A percentile compares a stretch with the other conserved stretches of the same genome.
Evolutionary conservation across 2,329 filamentous ascomycete genomes (phyloP).

Genomic region (Aureobasidium lini): DNA sequence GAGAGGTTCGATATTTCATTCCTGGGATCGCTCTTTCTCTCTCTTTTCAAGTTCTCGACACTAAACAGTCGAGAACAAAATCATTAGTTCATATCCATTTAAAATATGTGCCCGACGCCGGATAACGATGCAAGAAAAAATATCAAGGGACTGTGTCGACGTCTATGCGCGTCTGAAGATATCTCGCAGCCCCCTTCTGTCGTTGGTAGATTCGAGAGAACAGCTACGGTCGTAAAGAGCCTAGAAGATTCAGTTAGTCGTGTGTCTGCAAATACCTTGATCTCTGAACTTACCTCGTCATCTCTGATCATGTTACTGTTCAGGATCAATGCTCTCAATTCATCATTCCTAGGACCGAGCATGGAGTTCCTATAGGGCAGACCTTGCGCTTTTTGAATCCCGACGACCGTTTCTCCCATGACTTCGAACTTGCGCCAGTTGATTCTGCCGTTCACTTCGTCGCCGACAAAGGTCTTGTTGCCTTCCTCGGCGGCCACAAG

Average conservation of each 20-base stretch:
- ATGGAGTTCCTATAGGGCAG: slow-evolving; percentile 53
- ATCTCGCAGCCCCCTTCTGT: slow-evolving; percentile 14
- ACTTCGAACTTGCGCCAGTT: slow-evolving; percentile 99
- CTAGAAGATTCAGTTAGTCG: slow-evolving; percentile 6
- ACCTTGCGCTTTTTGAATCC: slow-evolving; percentile 86
- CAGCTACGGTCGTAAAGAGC: slow-evolving; percentile 17
- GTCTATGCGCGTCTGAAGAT: slow-evolving; percentile 14
- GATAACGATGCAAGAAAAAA: not conserved
- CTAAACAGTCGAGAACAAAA: not conserved
- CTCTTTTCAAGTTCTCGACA: not conserved
- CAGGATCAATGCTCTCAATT: slow-evolving; percentile 66
- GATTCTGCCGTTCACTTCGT: slow-evolving; percentile 47
- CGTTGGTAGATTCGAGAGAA: slow-evolving; percentile 8
- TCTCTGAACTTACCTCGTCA: slow-evolving; percentile 65
- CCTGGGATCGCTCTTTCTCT: not conserved
- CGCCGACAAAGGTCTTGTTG: slow-evolving; percentile 78
- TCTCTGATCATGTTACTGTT: slow-evolving; percentile 76
- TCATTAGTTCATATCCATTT: slow-evolving; percentile 10
- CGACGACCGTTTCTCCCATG: slow-evolving; percentile 81
- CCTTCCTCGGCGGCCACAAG: slow-evolving; percentile 88
- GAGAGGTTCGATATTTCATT: not conserved
- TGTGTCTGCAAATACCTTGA: not conserved
- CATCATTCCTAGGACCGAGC: slow-evolving; percentile 52
- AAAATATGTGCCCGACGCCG: not conserved
- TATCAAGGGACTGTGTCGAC: no score